A percentile compares a stretch with the other conserved stretches of the same genome.
Evolutionary conservation across 768 basidiomycete species (phyloP).

Genomic region (Termitomyces sp.): DNA sequence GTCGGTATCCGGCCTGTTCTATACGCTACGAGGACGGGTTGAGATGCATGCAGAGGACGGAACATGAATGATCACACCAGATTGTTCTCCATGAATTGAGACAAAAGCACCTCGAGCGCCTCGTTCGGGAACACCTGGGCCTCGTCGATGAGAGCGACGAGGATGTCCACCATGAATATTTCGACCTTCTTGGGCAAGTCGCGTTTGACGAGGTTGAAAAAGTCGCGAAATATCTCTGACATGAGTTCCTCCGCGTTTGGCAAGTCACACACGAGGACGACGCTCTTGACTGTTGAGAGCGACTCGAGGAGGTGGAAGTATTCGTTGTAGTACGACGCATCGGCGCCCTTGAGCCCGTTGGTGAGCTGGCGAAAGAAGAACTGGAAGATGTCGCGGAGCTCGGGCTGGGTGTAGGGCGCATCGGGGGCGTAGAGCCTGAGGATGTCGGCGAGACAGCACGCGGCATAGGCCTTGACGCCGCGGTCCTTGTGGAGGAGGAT

Average conservation of each 20-base stretch:
- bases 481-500: constrained; percentile 93
- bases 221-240: constrained; percentile 74
- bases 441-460: constrained; percentile 92
- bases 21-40: constrained; percentile 36
- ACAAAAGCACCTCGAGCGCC: constrained; percentile 75
- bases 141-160: constrained; percentile 88
- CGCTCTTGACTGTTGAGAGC: constrained; percentile 89
- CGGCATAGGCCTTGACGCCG: constrained; percentile 92
- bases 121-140: constrained; percentile 68
- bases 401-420: constrained; percentile 86
- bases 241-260: constrained; percentile 83
- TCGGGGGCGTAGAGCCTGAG: constrained; percentile 94
- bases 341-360: constrained; percentile 65
- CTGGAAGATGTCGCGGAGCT: constrained; percentile 93
- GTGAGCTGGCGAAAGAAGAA: constrained; percentile 91
- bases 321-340: constrained; percentile 83
- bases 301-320: constrained; percentile 95
- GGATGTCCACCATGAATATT: constrained; percentile 82
- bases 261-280: constrained; percentile 90
- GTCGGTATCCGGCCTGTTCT: constrained; percentile 72
- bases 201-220: constrained; percentile 77
- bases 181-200: constrained; percentile 75
- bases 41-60: background rate
- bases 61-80: constrained; percentile 41
- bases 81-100: constrained; percentile 81